Evolutionary conservation across 345 rosid genomes (phyloP), one percentile per base, ranked within the genome.

Genomic region (Schrenkiella parvula): DNA sequence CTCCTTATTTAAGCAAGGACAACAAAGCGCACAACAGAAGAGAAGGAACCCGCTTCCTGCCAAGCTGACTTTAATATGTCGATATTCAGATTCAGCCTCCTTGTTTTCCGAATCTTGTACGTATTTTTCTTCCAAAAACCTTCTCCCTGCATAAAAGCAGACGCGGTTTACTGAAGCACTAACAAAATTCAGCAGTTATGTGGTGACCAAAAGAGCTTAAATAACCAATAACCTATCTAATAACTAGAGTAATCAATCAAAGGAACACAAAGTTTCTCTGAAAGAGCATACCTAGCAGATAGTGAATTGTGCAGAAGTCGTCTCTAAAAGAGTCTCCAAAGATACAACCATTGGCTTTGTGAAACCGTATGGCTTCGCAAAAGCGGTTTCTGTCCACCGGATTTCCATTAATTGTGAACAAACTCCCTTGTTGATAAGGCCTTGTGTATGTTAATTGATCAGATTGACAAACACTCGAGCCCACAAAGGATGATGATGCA

Each of bases 351-450:
- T 80, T 79, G 59, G 73, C 78, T 48, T 75, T 41, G 71, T 85
- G 82, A 74, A 71, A 78, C 62, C 48, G 78, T n/a, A 91, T 66
- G 55, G 83, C 83, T 66, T 83, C 64, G 68, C 95, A 95, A 78
- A 89, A 88, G 8, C 65, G 53, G 71, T 34, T 52, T 79, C 65
- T 80, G 25, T 80, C 85, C 18, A 83, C 96, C 2, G 57, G 66
- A 71, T 78, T 80, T 19, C 93, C 93, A 37, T 93, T 87, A 35
- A 93, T 70, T 47, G 78, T 85, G 79, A 85, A 79, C 68, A 79
- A 53, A 31, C 10, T 22, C 76, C 51, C 67, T 47, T 79, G 82
- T 47, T 81, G 87, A 23, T 72, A 35, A 64, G 63, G 69, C 73
- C 73, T 80, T 42, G 77, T 78, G 76, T 81, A 87, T 5, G 79